A percentile compares a stretch with the other conserved stretches of the same genome.
phyloP scores from a whole-genome alignment of 2,329 filamentous ascomycete species.

The Monosporascus sp. region DNA sequence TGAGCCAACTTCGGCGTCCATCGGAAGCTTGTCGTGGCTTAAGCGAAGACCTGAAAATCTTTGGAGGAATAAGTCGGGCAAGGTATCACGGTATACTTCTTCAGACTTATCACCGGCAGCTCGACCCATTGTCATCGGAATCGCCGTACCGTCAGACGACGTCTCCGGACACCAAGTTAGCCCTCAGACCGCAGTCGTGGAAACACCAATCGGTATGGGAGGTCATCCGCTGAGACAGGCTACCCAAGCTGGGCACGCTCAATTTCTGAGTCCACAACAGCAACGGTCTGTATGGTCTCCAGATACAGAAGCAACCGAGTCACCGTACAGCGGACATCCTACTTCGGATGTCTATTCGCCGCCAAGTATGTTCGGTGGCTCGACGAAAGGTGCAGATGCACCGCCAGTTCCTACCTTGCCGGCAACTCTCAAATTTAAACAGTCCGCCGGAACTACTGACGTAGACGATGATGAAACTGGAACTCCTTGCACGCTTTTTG shows the following conservation, averaged over 20 bases:
- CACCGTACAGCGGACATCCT: slow-evolving; percentile 35
- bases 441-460: slow-evolving; percentile 23
- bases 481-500: slow-evolving; percentile 63
- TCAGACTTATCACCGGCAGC: slow-evolving; percentile 60
- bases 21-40: slow-evolving; percentile 54
- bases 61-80: slow-evolving; percentile 15
- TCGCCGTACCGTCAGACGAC: slow-evolving; percentile 55
- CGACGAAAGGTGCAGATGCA: slow-evolving; percentile 27
- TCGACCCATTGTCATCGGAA: slow-evolving; percentile 68
- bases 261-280: slow-evolving; percentile 27
- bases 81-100: slow-evolving; percentile 17
- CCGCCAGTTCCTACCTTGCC: slow-evolving; percentile 59
- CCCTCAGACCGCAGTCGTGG: slow-evolving; percentile 42
- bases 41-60: slow-evolving; percentile 32
- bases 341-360: slow-evolving; percentile 60
- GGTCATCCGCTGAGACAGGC: slow-evolving; percentile 14
- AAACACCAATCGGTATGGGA: slow-evolving; percentile 32
- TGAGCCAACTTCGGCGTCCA: slow-evolving; percentile 44
- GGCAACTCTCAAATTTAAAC: slow-evolving; percentile 32
- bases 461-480: slow-evolving; percentile 42
- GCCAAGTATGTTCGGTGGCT: slow-evolving; percentile 32
- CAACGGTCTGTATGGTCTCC: slow-evolving; percentile 54
- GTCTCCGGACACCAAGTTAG: slow-evolving; percentile 41
- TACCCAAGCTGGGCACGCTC: slow-evolving; percentile 13
- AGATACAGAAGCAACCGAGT: slow-evolving; percentile 49